These are phyloP conservation scores for Escovopsis sp. DNA, from an alignment of 2,329 filamentous ascomycete genomes.

Conservation along the genomic window DNA sequence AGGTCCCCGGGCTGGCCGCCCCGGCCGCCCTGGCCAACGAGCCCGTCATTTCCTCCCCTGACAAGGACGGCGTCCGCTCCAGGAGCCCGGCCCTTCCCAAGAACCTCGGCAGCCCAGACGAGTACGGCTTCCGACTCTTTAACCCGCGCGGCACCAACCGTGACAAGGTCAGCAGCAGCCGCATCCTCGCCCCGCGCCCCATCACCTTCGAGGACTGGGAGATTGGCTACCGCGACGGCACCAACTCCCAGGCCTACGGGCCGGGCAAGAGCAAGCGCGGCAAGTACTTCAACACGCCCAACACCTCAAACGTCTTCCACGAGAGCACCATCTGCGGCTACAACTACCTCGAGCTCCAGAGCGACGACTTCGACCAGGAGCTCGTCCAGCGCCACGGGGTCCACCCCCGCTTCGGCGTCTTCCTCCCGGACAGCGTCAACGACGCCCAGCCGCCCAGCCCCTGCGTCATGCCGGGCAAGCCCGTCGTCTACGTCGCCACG, in stretches of 20 bases:
- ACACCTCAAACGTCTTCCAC: conserved; percentile 37
- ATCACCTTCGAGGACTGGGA: conserved; percentile 37
- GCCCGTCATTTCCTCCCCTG: conserved; percentile 11
- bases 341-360: conserved; percentile 33
- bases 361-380: conserved; percentile 36
- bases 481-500: conserved; percentile 33
- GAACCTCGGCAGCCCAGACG: conserved; percentile 32
- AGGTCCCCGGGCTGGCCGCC: conserved; percentile 20
- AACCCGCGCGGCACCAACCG: conserved; percentile 25
- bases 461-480: conserved; percentile 29
- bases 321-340: conserved; percentile 39
- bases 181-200: conserved; percentile 32
- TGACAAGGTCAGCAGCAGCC: conserved; percentile 33
- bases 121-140: conserved; percentile 34
- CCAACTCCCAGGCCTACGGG: conserved; percentile 37
- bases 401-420: conserved; percentile 39
- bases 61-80: conserved; percentile 15
- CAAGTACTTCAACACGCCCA: conserved; percentile 38
- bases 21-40: conserved; percentile 23
- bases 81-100: conserved; percentile 25
- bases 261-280: conserved; percentile 30
- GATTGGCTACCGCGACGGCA: conserved; percentile 45
- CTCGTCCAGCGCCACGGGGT: conserved; percentile 33
- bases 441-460: conserved; percentile 25
- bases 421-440: conserved; percentile 33